A percentile compares a stretch with the other conserved stretches of the same genome.
Conservation (phyloP, 1,284 basidiomycete species). For the Trametes pubescens region DNA sequence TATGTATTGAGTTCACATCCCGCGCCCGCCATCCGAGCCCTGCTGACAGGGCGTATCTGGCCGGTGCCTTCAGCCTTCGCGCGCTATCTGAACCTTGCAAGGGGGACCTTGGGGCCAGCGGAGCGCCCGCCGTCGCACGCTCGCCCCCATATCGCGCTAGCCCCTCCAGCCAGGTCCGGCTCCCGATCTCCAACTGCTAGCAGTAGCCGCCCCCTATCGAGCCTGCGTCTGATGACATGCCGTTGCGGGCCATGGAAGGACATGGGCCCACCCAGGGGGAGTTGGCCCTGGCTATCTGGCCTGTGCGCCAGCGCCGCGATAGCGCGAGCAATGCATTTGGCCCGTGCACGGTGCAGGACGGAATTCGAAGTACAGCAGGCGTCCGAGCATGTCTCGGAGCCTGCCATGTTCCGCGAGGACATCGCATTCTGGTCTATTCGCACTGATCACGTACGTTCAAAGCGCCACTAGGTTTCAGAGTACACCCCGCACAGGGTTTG, state of each 20-base stretch:
- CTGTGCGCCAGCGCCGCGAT: neutral
- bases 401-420: too few relatives aligned
- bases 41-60: neutral
- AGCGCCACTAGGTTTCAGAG: constrained; percentile 7
- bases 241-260: neutral
- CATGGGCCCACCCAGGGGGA: neutral
- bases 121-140: neutral
- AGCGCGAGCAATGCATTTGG: neutral
- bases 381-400: neutral
- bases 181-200: neutral
- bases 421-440: too few relatives aligned
- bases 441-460: too few relatives aligned
- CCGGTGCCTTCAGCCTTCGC: too few relatives aligned
- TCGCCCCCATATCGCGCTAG: constrained; percentile 20
- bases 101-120: too few relatives aligned
- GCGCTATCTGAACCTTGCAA: constrained; percentile 9
- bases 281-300: neutral
- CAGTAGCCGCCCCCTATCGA: neutral
- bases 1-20: constrained; percentile 9
- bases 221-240: too few relatives aligned
- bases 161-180: neutral
- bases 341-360: neutral
- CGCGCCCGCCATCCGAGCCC: constrained; percentile 5
- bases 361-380: neutral
- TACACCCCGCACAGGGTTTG: neutral